Percentiles rank a stretch among this genome's conserved stretches.
These are phyloP conservation scores for Ceratobasidium sp. DNA, from an alignment of 1,284 basidiomycete species.

Conservation along the genomic window DNA sequence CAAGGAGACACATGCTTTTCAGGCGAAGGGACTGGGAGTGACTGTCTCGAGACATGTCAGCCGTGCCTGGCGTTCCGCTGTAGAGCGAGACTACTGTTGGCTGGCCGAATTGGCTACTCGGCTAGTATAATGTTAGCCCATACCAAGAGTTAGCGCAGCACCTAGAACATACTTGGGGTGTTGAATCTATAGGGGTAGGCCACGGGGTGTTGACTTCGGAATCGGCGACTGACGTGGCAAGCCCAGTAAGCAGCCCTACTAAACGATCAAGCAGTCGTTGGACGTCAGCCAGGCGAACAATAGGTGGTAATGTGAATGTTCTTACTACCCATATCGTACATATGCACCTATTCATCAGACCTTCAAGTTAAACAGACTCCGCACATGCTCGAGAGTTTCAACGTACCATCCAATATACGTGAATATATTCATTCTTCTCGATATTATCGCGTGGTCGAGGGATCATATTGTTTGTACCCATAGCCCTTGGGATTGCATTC, in stretches of 20 bases:
- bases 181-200: conserved; percentile 2
- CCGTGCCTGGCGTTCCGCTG: conserved; percentile 6
- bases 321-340: conserved; percentile 26
- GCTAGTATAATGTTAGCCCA: background rate
- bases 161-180: background rate
- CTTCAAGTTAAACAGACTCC: background rate
- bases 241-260: conserved; percentile 25
- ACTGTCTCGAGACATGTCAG: conserved; percentile 29
- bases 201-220: conserved; percentile 32
- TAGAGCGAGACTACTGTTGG: conserved; percentile 12
- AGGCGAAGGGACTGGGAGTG: conserved; percentile 18
- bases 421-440: conserved; percentile 28
- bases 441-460: conserved; percentile 13
- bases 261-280: background rate
- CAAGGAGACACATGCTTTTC: conserved; percentile 23
- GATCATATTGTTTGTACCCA: conserved; percentile 1
- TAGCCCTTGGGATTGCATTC: background rate
- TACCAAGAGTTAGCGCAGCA: background rate
- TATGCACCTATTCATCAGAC: conserved; percentile 1
- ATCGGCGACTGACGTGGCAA: conserved; percentile 29
- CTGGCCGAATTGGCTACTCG: background rate
- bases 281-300: background rate
- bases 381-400: background rate
- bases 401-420: conserved; percentile 28
- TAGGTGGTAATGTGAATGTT: background rate